A percentile compares a stretch with the other conserved stretches of the same genome.
Evolutionary conservation across 2,329 filamentous ascomycete species (phyloP).

Genomic region (Tolypocladium inflatum): DNA sequence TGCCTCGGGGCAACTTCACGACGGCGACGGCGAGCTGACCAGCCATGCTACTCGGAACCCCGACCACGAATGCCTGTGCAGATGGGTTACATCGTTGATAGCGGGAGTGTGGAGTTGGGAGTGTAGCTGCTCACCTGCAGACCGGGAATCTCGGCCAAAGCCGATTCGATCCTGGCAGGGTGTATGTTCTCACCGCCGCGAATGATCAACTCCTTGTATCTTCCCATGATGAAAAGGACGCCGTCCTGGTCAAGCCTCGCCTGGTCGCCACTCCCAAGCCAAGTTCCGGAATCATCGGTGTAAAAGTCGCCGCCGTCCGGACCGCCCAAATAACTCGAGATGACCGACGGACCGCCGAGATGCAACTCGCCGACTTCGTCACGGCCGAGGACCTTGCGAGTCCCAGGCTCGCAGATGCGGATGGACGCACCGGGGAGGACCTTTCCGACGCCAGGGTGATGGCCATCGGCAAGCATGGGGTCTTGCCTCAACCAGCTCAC

Average conservation of each 20-base stretch:
- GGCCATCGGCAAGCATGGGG: slow-evolving; percentile 18
- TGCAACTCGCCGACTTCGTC: slow-evolving; percentile 30
- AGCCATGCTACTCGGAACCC: slow-evolving; percentile 31
- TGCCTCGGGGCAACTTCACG: slow-evolving; percentile 20
- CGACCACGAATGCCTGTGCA: slow-evolving; percentile 28
- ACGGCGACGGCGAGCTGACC: slow-evolving; percentile 39
- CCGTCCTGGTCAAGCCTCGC: slow-evolving; percentile 27
- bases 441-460: slow-evolving; percentile 30
- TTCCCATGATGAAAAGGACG: slow-evolving; percentile 26
- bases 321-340: slow-evolving; percentile 21
- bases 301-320: slow-evolving; percentile 23
- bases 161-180: slow-evolving; percentile 25
- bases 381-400: slow-evolving; percentile 15
- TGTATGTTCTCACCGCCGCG: slow-evolving; percentile 34
- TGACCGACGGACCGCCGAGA: slow-evolving; percentile 24
- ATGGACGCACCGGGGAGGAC: slow-evolving; percentile 27
- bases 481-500: slow-evolving; percentile 27
- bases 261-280: slow-evolving; percentile 32
- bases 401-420: slow-evolving; percentile 24
- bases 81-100: not conserved
- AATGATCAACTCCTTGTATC: slow-evolving; percentile 37
- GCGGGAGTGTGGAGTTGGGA: not conserved
- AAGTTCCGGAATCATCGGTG: slow-evolving; percentile 19
- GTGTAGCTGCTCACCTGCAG: slow-evolving; percentile 12
- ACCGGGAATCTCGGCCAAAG: slow-evolving; percentile 23